Conservation (phyloP, 1,284 basidiomycete species). For the Schizophyllum commune region DNA sequence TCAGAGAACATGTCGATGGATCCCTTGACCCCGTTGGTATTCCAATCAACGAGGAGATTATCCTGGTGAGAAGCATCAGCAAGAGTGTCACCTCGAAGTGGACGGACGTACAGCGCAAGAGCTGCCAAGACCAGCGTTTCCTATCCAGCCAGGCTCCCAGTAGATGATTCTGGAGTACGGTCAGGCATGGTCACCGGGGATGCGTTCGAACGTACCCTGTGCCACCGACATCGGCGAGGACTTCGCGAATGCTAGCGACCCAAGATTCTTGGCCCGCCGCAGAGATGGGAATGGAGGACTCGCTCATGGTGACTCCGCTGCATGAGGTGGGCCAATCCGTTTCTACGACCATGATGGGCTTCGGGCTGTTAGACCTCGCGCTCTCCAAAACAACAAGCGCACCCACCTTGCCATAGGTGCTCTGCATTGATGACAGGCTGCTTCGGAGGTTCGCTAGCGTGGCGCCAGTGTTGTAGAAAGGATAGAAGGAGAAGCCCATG, state of each 20-base stretch:
- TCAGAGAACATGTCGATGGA: neutral
- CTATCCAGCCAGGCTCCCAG: conserved; percentile 62
- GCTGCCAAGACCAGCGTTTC: conserved; percentile 49
- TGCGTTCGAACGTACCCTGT: neutral
- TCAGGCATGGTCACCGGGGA: conserved; percentile 12
- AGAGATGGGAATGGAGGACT: conserved; percentile 41
- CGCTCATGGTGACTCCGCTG: conserved; percentile 38
- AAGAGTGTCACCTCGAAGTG: conserved; percentile 7
- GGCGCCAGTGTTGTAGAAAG: conserved; percentile 54
- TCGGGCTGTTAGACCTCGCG: no score
- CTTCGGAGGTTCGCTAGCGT: conserved; percentile 41
- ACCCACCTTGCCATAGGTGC: conserved; percentile 39
- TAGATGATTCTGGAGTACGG: conserved; percentile 43
- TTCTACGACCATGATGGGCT: conserved; percentile 54
- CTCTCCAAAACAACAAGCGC: no score
- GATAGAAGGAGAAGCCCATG: conserved; percentile 59
- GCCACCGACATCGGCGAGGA: conserved; percentile 37
- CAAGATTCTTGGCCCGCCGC: conserved; percentile 46
- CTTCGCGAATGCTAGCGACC: conserved; percentile 42
- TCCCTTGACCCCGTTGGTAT: neutral
- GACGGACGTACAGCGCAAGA: conserved; percentile 39
- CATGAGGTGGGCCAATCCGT: conserved; percentile 57
- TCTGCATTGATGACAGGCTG: conserved; percentile 42
- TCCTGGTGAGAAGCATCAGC: conserved; percentile 18
- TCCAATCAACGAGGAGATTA: conserved; percentile 26